These are phyloP conservation scores for Aureobasidium sp. DNA, from an alignment of 2,329 filamentous ascomycete genomes.

Conservation along the genomic window DNA sequence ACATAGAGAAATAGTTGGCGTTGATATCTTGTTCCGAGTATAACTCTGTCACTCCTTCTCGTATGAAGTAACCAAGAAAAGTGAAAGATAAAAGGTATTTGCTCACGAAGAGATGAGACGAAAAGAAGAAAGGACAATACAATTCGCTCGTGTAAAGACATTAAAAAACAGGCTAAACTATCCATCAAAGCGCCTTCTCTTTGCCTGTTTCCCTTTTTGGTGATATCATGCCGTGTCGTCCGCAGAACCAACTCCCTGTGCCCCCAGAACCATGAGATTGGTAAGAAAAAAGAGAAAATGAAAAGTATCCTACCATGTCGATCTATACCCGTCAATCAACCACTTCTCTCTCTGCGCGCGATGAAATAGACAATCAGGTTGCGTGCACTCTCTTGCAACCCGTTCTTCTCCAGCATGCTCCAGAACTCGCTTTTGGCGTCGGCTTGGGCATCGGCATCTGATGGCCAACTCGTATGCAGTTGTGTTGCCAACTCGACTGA, in stretches of 20 bases:
- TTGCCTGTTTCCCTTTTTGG: background rate
- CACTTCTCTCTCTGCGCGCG: slow-evolving; percentile 58
- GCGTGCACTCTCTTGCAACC: slow-evolving; percentile 62
- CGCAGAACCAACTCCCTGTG: background rate
- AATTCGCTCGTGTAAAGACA: background rate
- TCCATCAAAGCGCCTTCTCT: background rate
- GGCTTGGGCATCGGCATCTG: slow-evolving; percentile 26
- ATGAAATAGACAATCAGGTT: slow-evolving; percentile 73
- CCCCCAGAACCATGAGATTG: background rate
- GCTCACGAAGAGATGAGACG: too few relatives aligned
- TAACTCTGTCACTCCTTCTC: too few relatives aligned
- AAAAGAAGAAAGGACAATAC: background rate
- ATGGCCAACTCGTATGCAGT: slow-evolving; percentile 52
- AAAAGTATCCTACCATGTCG: background rate
- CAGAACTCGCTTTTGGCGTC: slow-evolving; percentile 52
- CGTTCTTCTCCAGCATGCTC: slow-evolving; percentile 51
- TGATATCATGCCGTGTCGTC: slow-evolving; percentile 8
- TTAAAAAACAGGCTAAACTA: background rate
- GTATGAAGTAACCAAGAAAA: too few relatives aligned
- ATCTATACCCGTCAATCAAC: background rate
- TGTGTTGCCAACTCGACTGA: slow-evolving; percentile 74
- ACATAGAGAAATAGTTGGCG: too few relatives aligned
- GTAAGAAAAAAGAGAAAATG: background rate
- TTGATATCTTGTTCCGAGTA: too few relatives aligned
- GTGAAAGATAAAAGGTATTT: too few relatives aligned